Evolutionary conservation across 2,329 filamentous ascomycete species (phyloP), one percentile per base, ranked within the genome.

Genomic region (Fusarium mexicanum): DNA sequence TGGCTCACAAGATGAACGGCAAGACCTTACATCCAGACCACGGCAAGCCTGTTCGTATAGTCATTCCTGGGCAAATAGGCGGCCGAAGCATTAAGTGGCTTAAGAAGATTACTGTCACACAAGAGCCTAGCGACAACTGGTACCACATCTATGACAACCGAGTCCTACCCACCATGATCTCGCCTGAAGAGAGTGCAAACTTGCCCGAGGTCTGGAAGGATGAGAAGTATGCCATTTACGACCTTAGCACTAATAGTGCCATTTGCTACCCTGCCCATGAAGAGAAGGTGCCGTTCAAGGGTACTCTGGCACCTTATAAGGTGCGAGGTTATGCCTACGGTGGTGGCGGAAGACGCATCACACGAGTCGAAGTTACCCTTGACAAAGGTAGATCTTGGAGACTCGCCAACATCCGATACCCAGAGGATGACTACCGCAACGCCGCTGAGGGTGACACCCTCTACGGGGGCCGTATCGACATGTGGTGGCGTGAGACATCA

Each of bases 131-230:
- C 79, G 92, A 96, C 72, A 98, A 97, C 79, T 97, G 94, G 94
- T 98, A 98, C 78, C 95, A 98, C 81, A 94, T 97, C 71, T 95
- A 96, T 82, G 95, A 98, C 81, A 98, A 98, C 80, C 87, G 94
- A 67, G 94, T 98, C 4, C 84, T 98, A 44, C 95, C 95, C 74
- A 97, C 94, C 1, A 95, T 91, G 88, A 87, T 98, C 22, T 92
- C 91, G 17, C 94, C 95, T 1, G 94, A 97, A 75, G 91, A 92
- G 79, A 92, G 93, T 67, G 91, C 91, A 5, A 89, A 92, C 71
- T 86, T 95, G 61, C 89, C 91, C 0, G 89, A 92, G 29, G 94
- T 91, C 85, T 98, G 95, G 95, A 92, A 86, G 77, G 95, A 98
- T 80, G 95, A 98, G 73, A 89, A 94, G 69, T 97, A 98, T 79